Base-by-base conservation (phyloP, 495 filamentous ascomycete genomes). In the Aspergillus kassunensis region DNA sequence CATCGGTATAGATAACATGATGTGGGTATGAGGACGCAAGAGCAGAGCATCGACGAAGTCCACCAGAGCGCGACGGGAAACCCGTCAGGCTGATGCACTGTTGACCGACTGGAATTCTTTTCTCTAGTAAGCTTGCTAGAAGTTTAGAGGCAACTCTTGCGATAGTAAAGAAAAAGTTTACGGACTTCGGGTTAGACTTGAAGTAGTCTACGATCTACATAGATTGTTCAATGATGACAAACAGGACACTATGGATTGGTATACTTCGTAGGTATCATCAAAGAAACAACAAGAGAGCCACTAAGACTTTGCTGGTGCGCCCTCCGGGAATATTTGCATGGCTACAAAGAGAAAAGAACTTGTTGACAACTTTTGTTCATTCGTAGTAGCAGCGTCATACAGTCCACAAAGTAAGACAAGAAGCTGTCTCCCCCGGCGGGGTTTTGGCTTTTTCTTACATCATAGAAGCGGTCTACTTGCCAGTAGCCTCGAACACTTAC, bases 321-420 rank as follows among this genome's bases (percentile, higher is more conserved):
- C 35, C 10, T 12, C n/a, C n/a, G n/a, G n/a, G n/a, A n/a, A n/a
- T n/a, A n/a, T n/a, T n/a, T 47, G 19, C 25, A 51, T 9, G 25
- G 4, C 40, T 36, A 46, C 31, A 33, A 12, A 46, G 33, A 45
- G 15, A 29, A 21, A 16, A 0, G 45, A 27, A 29, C 7, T 24
- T 44, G 27, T 49, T 41, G 60, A 58, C 53, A 59, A 53, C 33
- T 53, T 53, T 59, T 60, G 49, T 55, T 55, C 24, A 57, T 51
- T 40, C 44, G 54, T 59, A 49, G 44, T 55, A 58, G 54, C 54
- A 54, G 62, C 60, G 68, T 69, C 67, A 69, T 70, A 63, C 61
- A 69, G 62, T 57, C 62, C 65, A 65, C 60, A 59, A 70, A 68
- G 62, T 67, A 67, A 66, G 66, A 71, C 70, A 69, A 66, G 67